Conservation (phyloP, 371 early-diverging fungal genomes). For the Apophysomyces sp. region DNA sequence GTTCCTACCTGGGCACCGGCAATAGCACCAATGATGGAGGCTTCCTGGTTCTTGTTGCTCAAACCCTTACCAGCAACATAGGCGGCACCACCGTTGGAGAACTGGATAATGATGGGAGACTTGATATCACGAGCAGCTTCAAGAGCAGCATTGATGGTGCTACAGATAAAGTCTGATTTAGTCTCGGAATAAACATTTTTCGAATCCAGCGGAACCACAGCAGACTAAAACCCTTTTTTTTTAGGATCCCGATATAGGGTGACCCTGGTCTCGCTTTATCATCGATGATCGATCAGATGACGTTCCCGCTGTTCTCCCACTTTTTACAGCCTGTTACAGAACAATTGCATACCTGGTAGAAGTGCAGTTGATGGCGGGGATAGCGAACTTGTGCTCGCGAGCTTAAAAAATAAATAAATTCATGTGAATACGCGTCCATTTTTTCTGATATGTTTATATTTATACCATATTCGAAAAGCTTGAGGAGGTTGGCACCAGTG, state of each 20-base stretch:
- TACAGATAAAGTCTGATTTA: slow-evolving; percentile 9
- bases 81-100: slow-evolving; percentile 89
- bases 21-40: slow-evolving; percentile 85
- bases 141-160: slow-evolving; percentile 86
- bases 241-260: not conserved
- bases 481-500: slow-evolving; percentile 85
- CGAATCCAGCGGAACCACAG: slow-evolving; percentile 4
- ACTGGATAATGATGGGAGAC: slow-evolving; percentile 89
- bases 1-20: slow-evolving; percentile 76
- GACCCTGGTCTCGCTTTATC: slow-evolving; percentile 2
- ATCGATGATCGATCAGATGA: not conserved
- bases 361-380: slow-evolving; percentile 94
- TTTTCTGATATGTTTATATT: not conserved
- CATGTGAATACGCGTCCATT: not conserved
- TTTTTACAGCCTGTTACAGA: slow-evolving; percentile 2
- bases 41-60: slow-evolving; percentile 82
- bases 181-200: not conserved
- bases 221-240: slow-evolving; percentile 5
- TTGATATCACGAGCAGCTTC: slow-evolving; percentile 91
- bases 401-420: slow-evolving; percentile 34
- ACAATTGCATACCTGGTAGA: slow-evolving; percentile 60
- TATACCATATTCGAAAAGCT: slow-evolving; percentile 75
- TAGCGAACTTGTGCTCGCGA: slow-evolving; percentile 81
- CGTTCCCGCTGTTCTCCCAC: slow-evolving; percentile 10
- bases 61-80: slow-evolving; percentile 91